Conservation (phyloP, 1,139 yeast species). For the Suhomyces chickasaworum region DNA sequence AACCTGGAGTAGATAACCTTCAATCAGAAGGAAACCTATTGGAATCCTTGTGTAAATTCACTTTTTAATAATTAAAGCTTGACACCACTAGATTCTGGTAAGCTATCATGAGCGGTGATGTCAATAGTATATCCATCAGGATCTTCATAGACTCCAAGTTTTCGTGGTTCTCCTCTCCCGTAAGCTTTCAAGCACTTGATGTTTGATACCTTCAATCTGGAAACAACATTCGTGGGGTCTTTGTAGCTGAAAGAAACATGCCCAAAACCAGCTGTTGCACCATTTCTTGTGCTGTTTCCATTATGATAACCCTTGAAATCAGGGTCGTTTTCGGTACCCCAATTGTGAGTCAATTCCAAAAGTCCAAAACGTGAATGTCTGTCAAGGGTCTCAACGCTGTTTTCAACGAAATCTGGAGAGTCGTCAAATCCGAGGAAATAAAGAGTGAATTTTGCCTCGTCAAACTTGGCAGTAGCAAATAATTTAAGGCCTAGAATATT, state of each 20-base stretch:
- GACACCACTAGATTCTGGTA: conserved; percentile 9
- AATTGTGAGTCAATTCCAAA: conserved; percentile 88
- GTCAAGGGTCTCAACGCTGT: conserved; percentile 29
- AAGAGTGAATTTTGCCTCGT: conserved; percentile 75
- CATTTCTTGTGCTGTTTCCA: conserved; percentile 62
- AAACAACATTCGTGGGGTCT: conserved; percentile 60
- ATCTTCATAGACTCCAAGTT: conserved; percentile 73
- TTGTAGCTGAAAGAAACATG: conserved; percentile 78
- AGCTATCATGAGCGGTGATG: conserved; percentile 44
- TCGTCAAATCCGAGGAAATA: conserved; percentile 80
- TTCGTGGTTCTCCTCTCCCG: conserved; percentile 51
- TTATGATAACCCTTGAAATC: conserved; percentile 75
- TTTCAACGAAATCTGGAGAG: conserved; percentile 36
- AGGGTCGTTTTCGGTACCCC: conserved; percentile 86
- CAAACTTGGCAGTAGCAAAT: conserved; percentile 55
- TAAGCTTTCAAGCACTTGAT: conserved; percentile 48
- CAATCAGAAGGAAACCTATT: no score
- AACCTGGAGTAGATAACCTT: no score
- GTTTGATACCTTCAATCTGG: conserved; percentile 47
- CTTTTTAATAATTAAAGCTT: no score
- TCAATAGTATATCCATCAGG: conserved; percentile 94
- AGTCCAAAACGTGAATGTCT: conserved; percentile 61
- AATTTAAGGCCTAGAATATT: conserved; percentile 81
- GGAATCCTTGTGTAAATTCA: no score
- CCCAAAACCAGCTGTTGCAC: conserved; percentile 79